Percentiles rank a stretch among this genome's conserved stretches.
phyloP scores from a whole-genome alignment of 495 filamentous ascomycete genomes.

The Polyplosphaeria fusca region DNA sequence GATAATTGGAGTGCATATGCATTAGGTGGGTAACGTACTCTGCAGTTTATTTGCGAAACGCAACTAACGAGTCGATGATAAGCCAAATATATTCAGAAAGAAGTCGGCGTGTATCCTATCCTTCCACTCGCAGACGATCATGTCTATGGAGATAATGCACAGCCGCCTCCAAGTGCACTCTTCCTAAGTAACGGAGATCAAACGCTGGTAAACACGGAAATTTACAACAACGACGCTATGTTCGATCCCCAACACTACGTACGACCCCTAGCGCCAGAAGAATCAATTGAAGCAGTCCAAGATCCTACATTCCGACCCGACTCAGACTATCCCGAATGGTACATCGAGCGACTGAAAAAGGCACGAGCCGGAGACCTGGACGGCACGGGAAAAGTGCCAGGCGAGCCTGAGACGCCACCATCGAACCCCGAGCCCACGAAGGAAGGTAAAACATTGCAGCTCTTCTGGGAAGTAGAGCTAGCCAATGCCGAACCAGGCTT shows the following conservation, averaged over 20 bases:
- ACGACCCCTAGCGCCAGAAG: not conserved
- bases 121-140: conserved; percentile 1
- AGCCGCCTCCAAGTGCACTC: not conserved
- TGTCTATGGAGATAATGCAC: not conserved
- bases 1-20: conserved; percentile 4
- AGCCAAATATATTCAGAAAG: not conserved
- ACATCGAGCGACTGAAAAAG: not conserved
- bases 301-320: not conserved
- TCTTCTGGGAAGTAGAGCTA: too few relatives aligned
- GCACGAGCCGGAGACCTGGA: conserved; percentile 2
- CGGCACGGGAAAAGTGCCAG: not conserved
- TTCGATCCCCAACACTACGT: too few relatives aligned
- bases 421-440: too few relatives aligned
- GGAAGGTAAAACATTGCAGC: too few relatives aligned
- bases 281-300: not conserved
- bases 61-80: too few relatives aligned
- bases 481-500: too few relatives aligned
- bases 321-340: conserved; percentile 4
- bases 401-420: not conserved
- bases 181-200: not conserved
- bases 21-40: too few relatives aligned
- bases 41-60: too few relatives aligned
- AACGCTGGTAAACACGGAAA: not conserved
- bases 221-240: conserved; percentile 1
- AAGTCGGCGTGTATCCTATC: conserved; percentile 1